phyloP scores from a whole-genome alignment of 1,139 yeast species.

The Blastobotrys indianensis region DNA sequence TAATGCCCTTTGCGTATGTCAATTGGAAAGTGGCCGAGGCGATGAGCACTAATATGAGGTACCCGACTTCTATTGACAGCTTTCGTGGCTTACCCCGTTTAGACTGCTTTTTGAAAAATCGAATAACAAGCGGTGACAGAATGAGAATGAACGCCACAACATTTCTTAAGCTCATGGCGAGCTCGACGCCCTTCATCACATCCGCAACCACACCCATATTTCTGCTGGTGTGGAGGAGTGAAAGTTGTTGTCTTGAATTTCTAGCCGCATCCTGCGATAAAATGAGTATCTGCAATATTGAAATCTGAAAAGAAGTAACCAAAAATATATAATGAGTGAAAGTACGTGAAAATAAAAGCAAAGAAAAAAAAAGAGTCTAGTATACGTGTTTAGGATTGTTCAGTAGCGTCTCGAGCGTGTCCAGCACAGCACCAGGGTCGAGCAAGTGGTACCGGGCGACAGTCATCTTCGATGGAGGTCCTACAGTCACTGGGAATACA shows the following conservation, averaged over 20 bases:
- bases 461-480: conserved; percentile 87
- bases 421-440: conserved; percentile 81
- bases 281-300: too few species aligned
- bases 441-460: conserved; percentile 82
- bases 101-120: background rate
- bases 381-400: background rate
- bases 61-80: background rate
- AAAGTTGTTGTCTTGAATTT: too few species aligned
- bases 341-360: too few species aligned
- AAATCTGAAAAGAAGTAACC: too few species aligned
- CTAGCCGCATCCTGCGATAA: too few species aligned
- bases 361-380: too few species aligned
- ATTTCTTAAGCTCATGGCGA: too few species aligned
- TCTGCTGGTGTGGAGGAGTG: too few species aligned
- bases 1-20: conserved; percentile 1
- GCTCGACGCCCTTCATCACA: too few species aligned
- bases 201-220: too few species aligned
- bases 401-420: conserved; percentile 71
- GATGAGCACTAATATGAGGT: background rate
- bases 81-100: background rate
- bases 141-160: too few species aligned
- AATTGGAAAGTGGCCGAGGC: conserved; percentile 1
- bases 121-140: background rate
- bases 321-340: too few species aligned
- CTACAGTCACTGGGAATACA: conserved; percentile 85